Base-by-base conservation (phyloP, 768 basidiomycete species). In the Mycena capillaripes region DNA sequence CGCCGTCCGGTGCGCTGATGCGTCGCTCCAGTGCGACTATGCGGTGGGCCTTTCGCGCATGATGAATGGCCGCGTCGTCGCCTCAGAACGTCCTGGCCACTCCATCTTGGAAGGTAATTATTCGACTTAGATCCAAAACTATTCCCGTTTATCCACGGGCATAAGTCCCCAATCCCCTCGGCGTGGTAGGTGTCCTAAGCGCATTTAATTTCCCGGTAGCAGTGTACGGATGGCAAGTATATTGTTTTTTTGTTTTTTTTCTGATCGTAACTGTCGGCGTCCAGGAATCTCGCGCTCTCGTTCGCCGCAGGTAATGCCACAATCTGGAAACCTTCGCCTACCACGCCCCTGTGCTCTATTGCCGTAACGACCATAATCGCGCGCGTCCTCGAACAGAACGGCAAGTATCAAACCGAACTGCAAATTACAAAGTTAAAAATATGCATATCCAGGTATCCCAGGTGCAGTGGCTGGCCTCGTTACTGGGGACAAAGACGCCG, bases 181-280 rank as follows among this genome's bases (percentile, higher is more conserved):
- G 89, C 21, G 86, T 90, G 48, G 88, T 89, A 44, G 91, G 86
- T 34, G 90, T 97, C 12, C 83, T 99, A 61, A 93, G 95, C 25
- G 97, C 97, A 0, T 98, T 98, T 86, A 99, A 99, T 81, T 99
- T 98, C 80, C 97, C 97, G 12, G 92, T 95, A 50, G 96, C 96
- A 38, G 95, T 97, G 52, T 96, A 95, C 81, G 95, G 95, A 74
- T 97, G 95, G 95, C 93, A 81, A 46, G 84, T 77, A 25, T 30
- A 64, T 58, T 68, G 58, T 27, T 2, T 32, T 34, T 67, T 67
- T 53, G 42, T 23, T 50, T 21, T 16, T 30, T 50, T 66, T 21
- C 27, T 25, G 25, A 30, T 10, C 27, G 58, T 60, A 57, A 56
- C 69, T 73, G 64, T 79, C 36, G 65, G 52, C 69, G 25, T 56